phyloP scores from a whole-genome alignment of 495 filamentous ascomycete species.

The Annulohypoxylon stygium region DNA sequence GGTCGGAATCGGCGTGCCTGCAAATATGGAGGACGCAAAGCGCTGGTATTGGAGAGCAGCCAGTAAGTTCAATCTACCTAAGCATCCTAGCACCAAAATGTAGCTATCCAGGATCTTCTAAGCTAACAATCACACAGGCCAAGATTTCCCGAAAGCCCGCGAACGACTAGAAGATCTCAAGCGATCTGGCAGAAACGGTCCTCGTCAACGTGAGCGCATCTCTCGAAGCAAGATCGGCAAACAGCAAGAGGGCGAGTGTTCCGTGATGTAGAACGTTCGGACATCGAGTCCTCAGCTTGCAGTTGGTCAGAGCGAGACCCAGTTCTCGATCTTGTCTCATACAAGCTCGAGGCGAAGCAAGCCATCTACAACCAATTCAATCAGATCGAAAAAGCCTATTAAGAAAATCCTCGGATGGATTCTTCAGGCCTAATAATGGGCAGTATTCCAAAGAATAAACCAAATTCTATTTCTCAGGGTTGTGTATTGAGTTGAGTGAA shows the following conservation, averaged over 20 bases:
- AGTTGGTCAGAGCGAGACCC: neutral
- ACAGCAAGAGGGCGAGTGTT: slow-evolving; percentile 86
- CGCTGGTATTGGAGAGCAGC: slow-evolving; percentile 98
- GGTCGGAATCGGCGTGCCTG: slow-evolving; percentile 88
- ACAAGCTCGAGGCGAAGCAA: neutral
- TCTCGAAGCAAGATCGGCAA: slow-evolving; percentile 86
- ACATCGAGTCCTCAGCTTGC: slow-evolving; percentile 26
- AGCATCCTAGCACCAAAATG: too few relatives aligned
- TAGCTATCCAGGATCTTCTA: neutral
- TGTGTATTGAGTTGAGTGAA: slow-evolving; percentile 16
- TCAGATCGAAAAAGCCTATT: slow-evolving; percentile 18
- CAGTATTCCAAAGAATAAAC: slow-evolving; percentile 6
- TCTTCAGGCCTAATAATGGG: neutral
- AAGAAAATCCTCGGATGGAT: neutral
- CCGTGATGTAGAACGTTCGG: slow-evolving; percentile 74
- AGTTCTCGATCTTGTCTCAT: slow-evolving; percentile 6
- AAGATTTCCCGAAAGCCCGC: slow-evolving; percentile 92
- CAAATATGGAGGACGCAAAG: slow-evolving; percentile 93
- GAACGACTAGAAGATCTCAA: slow-evolving; percentile 94
- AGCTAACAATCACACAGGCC: slow-evolving; percentile 68
- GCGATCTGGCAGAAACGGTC: slow-evolving; percentile 75
- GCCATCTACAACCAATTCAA: neutral
- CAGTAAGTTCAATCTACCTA: slow-evolving; percentile 71
- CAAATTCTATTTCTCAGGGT: neutral
- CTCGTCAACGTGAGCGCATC: slow-evolving; percentile 79